A percentile compares a stretch with the other conserved stretches of the same genome.
phyloP scores from a whole-genome alignment of 352 stramenopile species.

The Globisporangium canariense region DNA sequence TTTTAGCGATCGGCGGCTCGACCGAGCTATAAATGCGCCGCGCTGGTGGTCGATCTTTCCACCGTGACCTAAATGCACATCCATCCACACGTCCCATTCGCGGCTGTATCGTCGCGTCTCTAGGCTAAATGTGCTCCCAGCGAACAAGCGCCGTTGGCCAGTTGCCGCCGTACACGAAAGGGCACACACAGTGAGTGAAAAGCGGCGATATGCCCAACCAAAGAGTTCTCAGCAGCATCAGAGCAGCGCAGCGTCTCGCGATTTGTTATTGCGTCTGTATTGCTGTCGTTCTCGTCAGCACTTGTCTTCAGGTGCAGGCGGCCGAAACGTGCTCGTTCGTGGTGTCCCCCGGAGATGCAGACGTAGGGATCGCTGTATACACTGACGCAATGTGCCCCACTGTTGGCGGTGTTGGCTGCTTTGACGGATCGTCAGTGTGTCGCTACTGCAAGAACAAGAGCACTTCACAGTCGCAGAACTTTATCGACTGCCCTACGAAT shows the following conservation, averaged over 20 bases:
- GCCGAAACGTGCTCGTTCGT: slow-evolving; percentile 2
- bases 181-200: background rate
- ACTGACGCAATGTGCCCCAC: slow-evolving; percentile 11
- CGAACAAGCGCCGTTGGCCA: no score
- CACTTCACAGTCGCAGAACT: slow-evolving; percentile 14
- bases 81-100: no score
- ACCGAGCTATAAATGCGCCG: no score
- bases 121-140: no score
- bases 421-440: slow-evolving; percentile 6
- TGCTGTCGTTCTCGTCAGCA: background rate
- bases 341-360: slow-evolving; percentile 12
- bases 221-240: no score
- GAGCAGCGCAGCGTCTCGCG: background rate
- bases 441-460: slow-evolving; percentile 20
- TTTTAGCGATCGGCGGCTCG: no score
- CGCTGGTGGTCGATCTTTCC: no score
- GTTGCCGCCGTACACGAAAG: no score
- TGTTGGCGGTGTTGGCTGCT: slow-evolving; percentile 8
- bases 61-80: no score
- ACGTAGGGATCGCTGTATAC: slow-evolving; percentile 12
- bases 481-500: slow-evolving; percentile 12
- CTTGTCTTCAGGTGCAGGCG: background rate
- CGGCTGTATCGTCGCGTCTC: no score
- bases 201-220: background rate
- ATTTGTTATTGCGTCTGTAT: background rate